These are phyloP conservation scores for Calonectria hongkongensis DNA, from an alignment of 2,329 filamentous ascomycete species.

Conservation along the genomic window DNA sequence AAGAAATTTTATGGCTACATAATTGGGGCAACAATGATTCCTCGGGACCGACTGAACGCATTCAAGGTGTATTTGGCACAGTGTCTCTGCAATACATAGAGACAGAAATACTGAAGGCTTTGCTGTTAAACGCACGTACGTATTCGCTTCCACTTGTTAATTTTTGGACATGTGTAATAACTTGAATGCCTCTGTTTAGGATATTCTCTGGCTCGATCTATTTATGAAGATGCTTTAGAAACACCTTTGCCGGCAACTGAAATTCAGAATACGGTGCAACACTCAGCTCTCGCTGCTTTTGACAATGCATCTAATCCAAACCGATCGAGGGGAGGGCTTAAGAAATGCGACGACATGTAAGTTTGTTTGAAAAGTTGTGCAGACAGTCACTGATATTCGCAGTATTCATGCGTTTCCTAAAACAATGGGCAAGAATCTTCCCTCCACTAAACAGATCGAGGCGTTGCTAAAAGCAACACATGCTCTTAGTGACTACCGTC, in stretches of 20 bases:
- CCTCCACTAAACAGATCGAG: constrained; percentile 73
- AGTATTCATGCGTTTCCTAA: constrained; percentile 79
- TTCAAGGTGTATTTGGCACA: constrained; percentile 78
- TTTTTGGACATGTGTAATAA: neutral
- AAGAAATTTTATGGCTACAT: constrained; percentile 83
- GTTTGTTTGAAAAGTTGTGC: constrained; percentile 49
- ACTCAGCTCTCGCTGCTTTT: constrained; percentile 81
- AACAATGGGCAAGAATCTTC: constrained; percentile 71
- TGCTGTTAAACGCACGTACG: constrained; percentile 78
- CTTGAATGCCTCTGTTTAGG: constrained; percentile 61
- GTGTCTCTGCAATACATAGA: constrained; percentile 79
- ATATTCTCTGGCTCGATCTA: constrained; percentile 76
- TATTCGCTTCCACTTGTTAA: constrained; percentile 34
- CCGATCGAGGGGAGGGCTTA: constrained; percentile 83
- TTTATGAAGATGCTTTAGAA: constrained; percentile 74
- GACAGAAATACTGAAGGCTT: constrained; percentile 80
- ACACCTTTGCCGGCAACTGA: constrained; percentile 68
- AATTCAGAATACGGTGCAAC: constrained; percentile 77
- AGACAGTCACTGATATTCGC: constrained; percentile 44
- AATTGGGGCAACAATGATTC: constrained; percentile 76
- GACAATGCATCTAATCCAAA: constrained; percentile 91
- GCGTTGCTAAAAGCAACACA: constrained; percentile 84
- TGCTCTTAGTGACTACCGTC: constrained; percentile 83
- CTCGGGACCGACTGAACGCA: constrained; percentile 59
- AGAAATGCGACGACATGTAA: constrained; percentile 85